Evolutionary conservation across 2,329 filamentous ascomycete species (phyloP), one percentile per base, ranked within the genome.

Genomic region (Cordyceps javanica): DNA sequence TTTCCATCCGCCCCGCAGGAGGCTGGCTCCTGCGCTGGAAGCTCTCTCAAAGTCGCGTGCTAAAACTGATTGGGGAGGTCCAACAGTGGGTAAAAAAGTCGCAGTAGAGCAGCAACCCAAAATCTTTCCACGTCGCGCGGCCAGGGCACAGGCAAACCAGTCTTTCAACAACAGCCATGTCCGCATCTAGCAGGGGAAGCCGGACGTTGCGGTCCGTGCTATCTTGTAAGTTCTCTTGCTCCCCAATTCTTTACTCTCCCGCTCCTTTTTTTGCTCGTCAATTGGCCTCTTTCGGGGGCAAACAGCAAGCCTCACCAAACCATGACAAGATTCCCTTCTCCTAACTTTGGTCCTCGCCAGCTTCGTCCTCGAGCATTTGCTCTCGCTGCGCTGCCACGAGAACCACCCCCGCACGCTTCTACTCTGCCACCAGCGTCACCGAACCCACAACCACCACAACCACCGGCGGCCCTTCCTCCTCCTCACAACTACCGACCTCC

Each of bases 171-270:
- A 25, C 34, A 30, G 48, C 28, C 38, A 59, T 59, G 58, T 45
- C 52, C 46, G 51, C 45, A 38, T 57, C 58, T 13, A 59, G 58
- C 53, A 59, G 58, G n/a, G 58, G 58, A 28, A 52, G 77, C 63
- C 75, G 71, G 67, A 76, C 76, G 67, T 69, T 78, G 59, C 73
- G 76, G 65, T 73, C 74, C 62, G 71, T 79, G 56, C 64, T 85
- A 59, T 74, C 75, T 67, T 74, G 83, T 85, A 67, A 68, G 79
- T 58, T 55, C 16, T n/a, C 23, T 19, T 28, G 14, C 11, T 23
- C 16, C 16, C 16, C 39, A 55, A 60, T 59, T 60, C n/a, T n/a
- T n/a, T n/a, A n/a, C n/a, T n/a, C n/a, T n/a, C n/a, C n/a, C n/a
- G n/a, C n/a, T n/a, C n/a, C n/a, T n/a, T n/a, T n/a, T n/a, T n/a